These are phyloP conservation scores for Aristolochia fimbriata DNA, from an alignment of 164 flowering plant genomes.

Conservation along the genomic window DNA sequence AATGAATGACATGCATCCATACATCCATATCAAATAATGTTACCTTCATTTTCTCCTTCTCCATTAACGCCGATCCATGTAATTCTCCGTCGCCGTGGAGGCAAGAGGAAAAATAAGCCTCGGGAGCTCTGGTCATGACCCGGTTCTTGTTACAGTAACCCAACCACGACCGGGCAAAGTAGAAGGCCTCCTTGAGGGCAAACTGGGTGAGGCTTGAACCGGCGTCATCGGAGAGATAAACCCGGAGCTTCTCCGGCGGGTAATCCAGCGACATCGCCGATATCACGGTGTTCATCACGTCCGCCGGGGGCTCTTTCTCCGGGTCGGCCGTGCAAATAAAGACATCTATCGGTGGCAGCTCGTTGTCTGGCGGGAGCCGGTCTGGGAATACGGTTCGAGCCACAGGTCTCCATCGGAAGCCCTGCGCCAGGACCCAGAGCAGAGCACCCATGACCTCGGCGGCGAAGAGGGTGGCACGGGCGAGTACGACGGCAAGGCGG, in stretches of 20 bases:
- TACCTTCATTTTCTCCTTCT: constrained; percentile 5
- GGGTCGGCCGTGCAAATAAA: constrained; percentile 61
- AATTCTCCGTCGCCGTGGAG: neutral
- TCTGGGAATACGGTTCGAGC: constrained; percentile 35
- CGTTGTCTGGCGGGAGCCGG: constrained; percentile 20
- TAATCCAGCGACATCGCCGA: constrained; percentile 65
- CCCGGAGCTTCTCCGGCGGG: constrained; percentile 48
- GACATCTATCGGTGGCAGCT: constrained; percentile 44
- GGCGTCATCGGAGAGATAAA: constrained; percentile 66
- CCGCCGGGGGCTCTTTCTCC: constrained; percentile 37
- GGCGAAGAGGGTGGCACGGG: constrained; percentile 28
- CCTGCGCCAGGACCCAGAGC: constrained; percentile 30
- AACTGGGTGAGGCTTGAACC: constrained; percentile 33
- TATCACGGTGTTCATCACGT: constrained; percentile 62
- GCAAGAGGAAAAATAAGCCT: constrained; percentile 45
- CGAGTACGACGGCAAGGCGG: neutral
- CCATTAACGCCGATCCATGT: neutral
- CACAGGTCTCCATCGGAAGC: constrained; percentile 41
- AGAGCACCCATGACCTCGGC: constrained; percentile 39
- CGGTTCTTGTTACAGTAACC: constrained; percentile 47
- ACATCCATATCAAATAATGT: too few species aligned
- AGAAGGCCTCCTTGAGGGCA: constrained; percentile 30
- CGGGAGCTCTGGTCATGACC: constrained; percentile 33
- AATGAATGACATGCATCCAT: too few species aligned
- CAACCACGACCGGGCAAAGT: constrained; percentile 45